Base-by-base conservation (phyloP, 2,329 filamentous ascomycete genomes). In the Ceratocystis smalleyi region DNA sequence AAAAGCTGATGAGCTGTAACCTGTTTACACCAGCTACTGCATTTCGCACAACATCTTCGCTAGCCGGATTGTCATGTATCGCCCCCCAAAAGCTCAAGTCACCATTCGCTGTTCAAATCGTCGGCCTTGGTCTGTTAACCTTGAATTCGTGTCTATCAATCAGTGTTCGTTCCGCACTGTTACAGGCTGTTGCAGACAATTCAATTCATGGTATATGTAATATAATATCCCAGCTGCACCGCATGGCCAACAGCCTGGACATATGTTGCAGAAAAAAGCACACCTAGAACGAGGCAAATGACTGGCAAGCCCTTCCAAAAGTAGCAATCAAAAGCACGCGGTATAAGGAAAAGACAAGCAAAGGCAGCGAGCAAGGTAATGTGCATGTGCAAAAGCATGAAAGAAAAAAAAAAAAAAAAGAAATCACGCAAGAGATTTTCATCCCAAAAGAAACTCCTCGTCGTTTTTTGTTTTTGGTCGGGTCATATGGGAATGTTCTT, bases 311-410 rank as follows among this genome's bases (percentile, higher is more conserved):
- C 27, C 51, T 49, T 30, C 2, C 51, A 24, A 51, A 51, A 30
- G 12, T 30, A 30, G 35, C 17, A 35, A 35, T 19, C 54, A 57
- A 57, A 40, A 57, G 57, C 19, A 60, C 32, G 35, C 45, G 24
- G 47, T 40, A 22, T 3, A 54, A 62, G 45, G 43, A 47, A 57
- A 57, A 57, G 35, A 59, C 24, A 57, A 47, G 59, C 15, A 63
- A 63, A 27, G 35, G 22, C 62, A 43, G 35, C 35, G 35, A 40
- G 35, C 35, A 40, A 40, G 12, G 10, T 40, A 40, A 40, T 40
- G 35, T 40, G 35, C 35, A 63, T 32, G 27, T 57, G 24, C 54
- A 15, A 35, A 30, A 57, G 17, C 24, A 57, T 57, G 51, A 59
- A 63, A n/a, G n/a, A 27, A 27, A 27, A 27, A n/a, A n/a, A 27